These are phyloP conservation scores for Elsinoe batatas DNA, from an alignment of 2,329 filamentous ascomycete species.

Conservation along the genomic window DNA sequence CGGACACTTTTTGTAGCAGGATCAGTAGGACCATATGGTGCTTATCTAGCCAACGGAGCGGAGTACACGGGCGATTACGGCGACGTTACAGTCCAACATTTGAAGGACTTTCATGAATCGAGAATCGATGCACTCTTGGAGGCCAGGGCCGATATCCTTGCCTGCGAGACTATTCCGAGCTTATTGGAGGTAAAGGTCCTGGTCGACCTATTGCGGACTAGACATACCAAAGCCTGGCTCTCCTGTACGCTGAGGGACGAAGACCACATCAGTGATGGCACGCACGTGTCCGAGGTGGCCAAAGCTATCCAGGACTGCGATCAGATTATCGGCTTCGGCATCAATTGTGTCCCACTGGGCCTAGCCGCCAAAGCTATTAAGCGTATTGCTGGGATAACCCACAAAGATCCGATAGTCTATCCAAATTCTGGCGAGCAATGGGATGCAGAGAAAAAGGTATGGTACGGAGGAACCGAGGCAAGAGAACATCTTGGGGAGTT, in stretches of 20 bases:
- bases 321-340: conserved; percentile 34
- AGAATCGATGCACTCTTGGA: conserved; percentile 33
- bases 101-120: conserved; percentile 36
- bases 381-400: conserved; percentile 24
- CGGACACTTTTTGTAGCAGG: conserved; percentile 32
- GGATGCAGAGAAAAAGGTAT: conserved; percentile 32
- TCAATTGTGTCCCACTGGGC: conserved; percentile 36
- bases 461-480: conserved; percentile 21
- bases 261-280: conserved; percentile 34
- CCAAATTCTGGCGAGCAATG: conserved; percentile 40
- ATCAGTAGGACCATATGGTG: conserved; percentile 40
- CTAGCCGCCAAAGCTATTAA: conserved; percentile 27
- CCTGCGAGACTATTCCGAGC: conserved; percentile 38
- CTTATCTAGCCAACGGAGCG: conserved; percentile 37
- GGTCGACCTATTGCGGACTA: conserved; percentile 28
- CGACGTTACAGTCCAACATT: conserved; percentile 20
- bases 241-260: conserved; percentile 32
- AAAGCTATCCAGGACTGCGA: conserved; percentile 22
- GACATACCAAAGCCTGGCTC: conserved; percentile 33
- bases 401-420: conserved; percentile 31
- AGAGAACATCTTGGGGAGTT: conserved; percentile 20
- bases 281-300: conserved; percentile 27
- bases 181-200: conserved; percentile 32
- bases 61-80: conserved; percentile 38
- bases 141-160: conserved; percentile 34